phyloP scores from a whole-genome alignment of 129 eudicot genomes.

The Scalesia atractyloides region DNA sequence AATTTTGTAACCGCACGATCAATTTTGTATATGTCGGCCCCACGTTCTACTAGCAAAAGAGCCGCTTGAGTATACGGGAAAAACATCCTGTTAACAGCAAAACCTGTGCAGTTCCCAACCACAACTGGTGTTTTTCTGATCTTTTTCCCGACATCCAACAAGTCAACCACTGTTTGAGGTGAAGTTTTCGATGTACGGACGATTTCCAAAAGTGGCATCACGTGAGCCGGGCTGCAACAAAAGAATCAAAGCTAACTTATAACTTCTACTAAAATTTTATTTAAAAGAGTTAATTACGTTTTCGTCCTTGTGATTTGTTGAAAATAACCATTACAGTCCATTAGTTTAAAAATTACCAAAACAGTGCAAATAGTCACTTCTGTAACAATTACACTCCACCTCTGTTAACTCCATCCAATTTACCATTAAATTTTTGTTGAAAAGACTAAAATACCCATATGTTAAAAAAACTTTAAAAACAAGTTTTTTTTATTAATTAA shows the following conservation, averaged over 20 bases:
- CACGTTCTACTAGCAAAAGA: conserved; percentile 89
- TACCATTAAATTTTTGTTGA: too few relatives aligned
- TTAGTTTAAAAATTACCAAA: too few relatives aligned
- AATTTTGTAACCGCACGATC: conserved; percentile 84
- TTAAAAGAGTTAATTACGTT: too few relatives aligned
- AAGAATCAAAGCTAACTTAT: neutral
- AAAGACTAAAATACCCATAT: too few relatives aligned
- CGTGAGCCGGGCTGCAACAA: conserved; percentile 87
- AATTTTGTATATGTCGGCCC: conserved; percentile 78
- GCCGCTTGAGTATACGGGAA: conserved; percentile 98
- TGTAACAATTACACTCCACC: too few relatives aligned
- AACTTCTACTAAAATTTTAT: neutral
- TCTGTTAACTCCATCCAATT: too few relatives aligned
- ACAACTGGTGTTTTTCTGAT: conserved; percentile 90
- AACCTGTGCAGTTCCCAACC: conserved; percentile 96
- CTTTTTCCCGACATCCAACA: conserved; percentile 87
- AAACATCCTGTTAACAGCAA: conserved; percentile 97
- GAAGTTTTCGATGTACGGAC: conserved; percentile 88
- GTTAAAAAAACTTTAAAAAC: too few relatives aligned
- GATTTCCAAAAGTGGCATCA: conserved; percentile 97
- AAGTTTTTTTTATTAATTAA: too few relatives aligned
- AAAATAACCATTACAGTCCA: too few relatives aligned
- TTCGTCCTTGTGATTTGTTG: too few relatives aligned
- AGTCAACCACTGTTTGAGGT: conserved; percentile 81
- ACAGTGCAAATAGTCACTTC: too few relatives aligned